Conservation (phyloP, 345 rosid genomes). For the Cochlearia excelsa region DNA sequence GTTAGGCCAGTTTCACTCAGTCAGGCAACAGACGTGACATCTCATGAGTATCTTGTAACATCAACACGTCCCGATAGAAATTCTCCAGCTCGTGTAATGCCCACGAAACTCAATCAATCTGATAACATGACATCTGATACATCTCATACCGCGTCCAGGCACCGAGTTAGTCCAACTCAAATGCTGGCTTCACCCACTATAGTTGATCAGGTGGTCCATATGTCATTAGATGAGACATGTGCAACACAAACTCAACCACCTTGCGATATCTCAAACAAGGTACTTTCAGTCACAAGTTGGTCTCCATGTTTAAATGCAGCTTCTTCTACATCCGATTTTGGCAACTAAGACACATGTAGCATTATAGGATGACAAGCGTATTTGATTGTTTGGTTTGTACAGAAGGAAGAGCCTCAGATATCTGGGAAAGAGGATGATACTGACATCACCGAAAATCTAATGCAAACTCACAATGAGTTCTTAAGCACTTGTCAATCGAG, state of each 20-base stretch:
- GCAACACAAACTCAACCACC: constrained; percentile 20
- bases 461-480: constrained; percentile 69
- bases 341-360: background rate
- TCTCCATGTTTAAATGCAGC: background rate
- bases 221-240: constrained; percentile 22
- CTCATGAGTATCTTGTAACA: constrained; percentile 30
- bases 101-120: constrained; percentile 12
- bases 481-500: constrained; percentile 74
- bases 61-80: constrained; percentile 23
- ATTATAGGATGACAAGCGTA: background rate
- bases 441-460: constrained; percentile 55
- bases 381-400: constrained; percentile 22
- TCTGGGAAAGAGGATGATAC: constrained; percentile 44
- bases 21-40: constrained; percentile 25
- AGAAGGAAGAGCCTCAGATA: constrained; percentile 58
- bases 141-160: constrained; percentile 18
- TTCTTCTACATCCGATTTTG: background rate
- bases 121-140: constrained; percentile 18
- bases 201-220: constrained; percentile 16
- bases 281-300: background rate
- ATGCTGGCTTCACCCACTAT: constrained; percentile 18
- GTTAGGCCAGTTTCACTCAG: constrained; percentile 30
- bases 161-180: constrained; percentile 19
- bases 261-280: constrained; percentile 21
- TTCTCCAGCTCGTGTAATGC: constrained; percentile 35